Percentiles rank a stretch among this genome's conserved stretches.
phyloP scores from a whole-genome alignment of 176 grass and related monocot species.

The Hordeum marinum region DNA sequence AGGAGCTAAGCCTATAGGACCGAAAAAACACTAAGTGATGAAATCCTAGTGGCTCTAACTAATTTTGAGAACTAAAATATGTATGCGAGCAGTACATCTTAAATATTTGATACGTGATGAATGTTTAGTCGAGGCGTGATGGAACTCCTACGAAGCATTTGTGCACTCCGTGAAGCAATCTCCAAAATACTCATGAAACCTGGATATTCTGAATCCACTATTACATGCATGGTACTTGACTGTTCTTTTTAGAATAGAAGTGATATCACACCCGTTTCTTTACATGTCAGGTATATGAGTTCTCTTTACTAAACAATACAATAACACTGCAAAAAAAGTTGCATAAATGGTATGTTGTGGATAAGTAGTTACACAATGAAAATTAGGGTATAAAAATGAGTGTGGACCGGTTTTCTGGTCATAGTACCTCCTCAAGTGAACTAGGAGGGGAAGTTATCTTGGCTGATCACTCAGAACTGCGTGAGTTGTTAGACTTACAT shows the following conservation, averaged over 20 bases:
- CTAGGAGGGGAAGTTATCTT: not conserved
- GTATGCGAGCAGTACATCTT: not conserved
- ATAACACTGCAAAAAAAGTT: not conserved
- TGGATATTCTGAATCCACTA: not conserved
- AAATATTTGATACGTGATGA: not conserved
- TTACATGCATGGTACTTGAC: not conserved
- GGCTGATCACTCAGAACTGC: not conserved
- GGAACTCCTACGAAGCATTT: not conserved
- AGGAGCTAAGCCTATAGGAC: too few relatives aligned
- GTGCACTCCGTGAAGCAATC: not conserved
- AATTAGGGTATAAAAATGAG: not conserved
- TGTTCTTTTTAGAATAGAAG: not conserved
- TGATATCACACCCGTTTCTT: not conserved
- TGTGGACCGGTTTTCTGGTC: not conserved
- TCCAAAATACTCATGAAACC: not conserved
- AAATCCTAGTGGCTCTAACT: not conserved
- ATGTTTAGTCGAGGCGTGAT: not conserved
- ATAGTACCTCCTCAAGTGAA: conserved; percentile 3
- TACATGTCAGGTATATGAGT: not conserved
- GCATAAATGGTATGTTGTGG: not conserved
- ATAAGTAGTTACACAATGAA: not conserved
- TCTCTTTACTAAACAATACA: not conserved
- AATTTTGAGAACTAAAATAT: not conserved
- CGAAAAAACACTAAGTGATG: too few relatives aligned
- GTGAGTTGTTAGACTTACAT: not conserved